Evolutionary conservation across 164 flowering plant genomes (phyloP), one percentile per base, ranked within the genome.

Genomic region (Cinnamomum micranthum): DNA sequence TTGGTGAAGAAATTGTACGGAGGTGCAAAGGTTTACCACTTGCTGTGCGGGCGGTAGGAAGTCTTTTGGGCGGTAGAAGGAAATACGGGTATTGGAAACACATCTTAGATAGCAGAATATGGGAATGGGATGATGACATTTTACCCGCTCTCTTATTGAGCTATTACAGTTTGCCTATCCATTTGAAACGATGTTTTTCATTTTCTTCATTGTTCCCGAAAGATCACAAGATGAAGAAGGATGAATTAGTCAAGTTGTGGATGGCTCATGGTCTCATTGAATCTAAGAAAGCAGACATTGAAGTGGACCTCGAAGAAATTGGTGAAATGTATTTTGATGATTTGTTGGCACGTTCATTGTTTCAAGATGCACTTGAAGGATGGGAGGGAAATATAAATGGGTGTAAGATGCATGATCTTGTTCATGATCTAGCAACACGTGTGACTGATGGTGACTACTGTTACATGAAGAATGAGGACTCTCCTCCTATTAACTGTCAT

Each of bases 201-300:
- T 69, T 24, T 60, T 75, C 72, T 33, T 75, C 55, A 2, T 2
- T 75, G 25, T 68, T 75, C 14, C 77, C 72, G 12, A 59, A 55
- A 24, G 50, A 68, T 25, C 2, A 10, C 1, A 2, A n/a, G 41
- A 68, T 75, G 2, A 4, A 68, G 14, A 13, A 25, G 19, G 17
- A 27, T 27, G 17, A 25, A 11, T 28, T 75, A 51, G 20, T 31
- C 58, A 73, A 27, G 17, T 13, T 28, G 20, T 75, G 77, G 77
- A 59, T 68, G 33, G 77, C 72, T n/a, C 67, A 73, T 70, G 73
- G 47, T 19, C 58, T 75, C 52, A 52, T 75, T 6, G 22, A 14
- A 9, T 2, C 3, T 14, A 25, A 27, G n/a, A 19, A 15, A 5
- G 41, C 41, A 33, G 41, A 33, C 41, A 4, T 33, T 33, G 41